A percentile compares a stretch with the other conserved stretches of the same genome.
Conservation (phyloP, 768 basidiomycete genomes). For the Tephrocybe sp. region DNA sequence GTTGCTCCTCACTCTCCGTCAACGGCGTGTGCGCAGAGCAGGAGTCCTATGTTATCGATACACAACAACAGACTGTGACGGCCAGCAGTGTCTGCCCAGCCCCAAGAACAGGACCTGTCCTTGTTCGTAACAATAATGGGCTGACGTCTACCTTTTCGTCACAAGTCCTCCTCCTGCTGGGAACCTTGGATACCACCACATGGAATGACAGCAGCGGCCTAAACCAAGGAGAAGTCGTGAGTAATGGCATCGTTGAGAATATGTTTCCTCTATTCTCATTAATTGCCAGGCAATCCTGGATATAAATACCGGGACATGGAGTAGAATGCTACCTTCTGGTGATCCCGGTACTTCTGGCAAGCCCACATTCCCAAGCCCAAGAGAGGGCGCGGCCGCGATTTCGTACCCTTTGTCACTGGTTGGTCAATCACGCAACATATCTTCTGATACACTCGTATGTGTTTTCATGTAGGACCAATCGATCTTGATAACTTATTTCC, state of each 20-base stretch:
- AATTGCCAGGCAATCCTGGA: constrained; percentile 58
- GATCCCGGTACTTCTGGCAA: constrained; percentile 58
- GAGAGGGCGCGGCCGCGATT: constrained; percentile 67
- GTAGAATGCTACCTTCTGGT: constrained; percentile 69
- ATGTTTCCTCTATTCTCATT: constrained; percentile 1
- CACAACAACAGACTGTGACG: constrained; percentile 30
- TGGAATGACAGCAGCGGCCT: constrained; percentile 69
- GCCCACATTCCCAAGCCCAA: constrained; percentile 57
- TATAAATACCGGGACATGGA: constrained; percentile 61
- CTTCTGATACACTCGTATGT: constrained; percentile 64
- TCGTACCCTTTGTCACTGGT: constrained; percentile 55
- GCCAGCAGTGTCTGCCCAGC: constrained; percentile 55
- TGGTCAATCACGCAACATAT: constrained; percentile 42
- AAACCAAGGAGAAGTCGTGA: constrained; percentile 70
- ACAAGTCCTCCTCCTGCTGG: constrained; percentile 70
- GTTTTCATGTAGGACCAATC: background rate
- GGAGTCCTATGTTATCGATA: constrained; percentile 55
- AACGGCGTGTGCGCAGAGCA: constrained; percentile 55
- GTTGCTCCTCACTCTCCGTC: constrained; percentile 49
- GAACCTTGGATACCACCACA: constrained; percentile 56
- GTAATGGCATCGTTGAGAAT: constrained; percentile 19
- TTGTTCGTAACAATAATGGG: constrained; percentile 59
- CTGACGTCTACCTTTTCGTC: constrained; percentile 54
- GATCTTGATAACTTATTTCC: constrained; percentile 3
- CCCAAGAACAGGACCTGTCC: constrained; percentile 56